phyloP scores from a whole-genome alignment of 2,329 filamentous ascomycete species.

The Ophiosphaerella korrae region DNA sequence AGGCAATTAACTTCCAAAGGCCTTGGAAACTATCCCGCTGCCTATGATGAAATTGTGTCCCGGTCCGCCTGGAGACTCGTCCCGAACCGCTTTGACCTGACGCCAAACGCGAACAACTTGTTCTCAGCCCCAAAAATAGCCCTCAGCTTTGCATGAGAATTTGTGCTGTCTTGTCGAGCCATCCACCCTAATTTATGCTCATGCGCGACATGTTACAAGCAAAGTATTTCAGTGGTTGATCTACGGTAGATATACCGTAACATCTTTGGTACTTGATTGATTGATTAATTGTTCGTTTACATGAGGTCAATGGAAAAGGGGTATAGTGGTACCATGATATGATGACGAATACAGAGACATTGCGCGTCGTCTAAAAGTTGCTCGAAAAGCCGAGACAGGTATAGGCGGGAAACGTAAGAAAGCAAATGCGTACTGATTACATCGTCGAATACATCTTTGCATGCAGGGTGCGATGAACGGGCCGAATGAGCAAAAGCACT shows the following conservation, averaged over 20 bases:
- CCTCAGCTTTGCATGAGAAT: constrained; percentile 3
- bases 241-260: no score
- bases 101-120: not conserved
- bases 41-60: no score
- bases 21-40: no score
- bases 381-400: not conserved
- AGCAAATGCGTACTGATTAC: constrained; percentile 9
- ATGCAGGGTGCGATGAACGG: constrained; percentile 3
- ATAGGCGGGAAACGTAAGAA: constrained; percentile 2
- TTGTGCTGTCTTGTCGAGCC: constrained; percentile 8
- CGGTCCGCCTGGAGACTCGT: constrained; percentile 12
- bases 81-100: constrained; percentile 21
- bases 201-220: no score
- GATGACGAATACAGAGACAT: not conserved
- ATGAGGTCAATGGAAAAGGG: not conserved
- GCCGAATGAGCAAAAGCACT: not conserved
- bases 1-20: no score
- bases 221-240: no score
- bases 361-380: not conserved
- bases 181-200: not conserved
- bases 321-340: not conserved
- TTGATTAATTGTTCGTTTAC: no score
- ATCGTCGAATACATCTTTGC: constrained; percentile 14
- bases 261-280: no score
- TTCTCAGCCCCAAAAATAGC: not conserved